Percentiles rank a stretch among this genome's conserved stretches.
Conservation (phyloP, 2,329 filamentous ascomycete species). For the Diplodia sapinea region DNA sequence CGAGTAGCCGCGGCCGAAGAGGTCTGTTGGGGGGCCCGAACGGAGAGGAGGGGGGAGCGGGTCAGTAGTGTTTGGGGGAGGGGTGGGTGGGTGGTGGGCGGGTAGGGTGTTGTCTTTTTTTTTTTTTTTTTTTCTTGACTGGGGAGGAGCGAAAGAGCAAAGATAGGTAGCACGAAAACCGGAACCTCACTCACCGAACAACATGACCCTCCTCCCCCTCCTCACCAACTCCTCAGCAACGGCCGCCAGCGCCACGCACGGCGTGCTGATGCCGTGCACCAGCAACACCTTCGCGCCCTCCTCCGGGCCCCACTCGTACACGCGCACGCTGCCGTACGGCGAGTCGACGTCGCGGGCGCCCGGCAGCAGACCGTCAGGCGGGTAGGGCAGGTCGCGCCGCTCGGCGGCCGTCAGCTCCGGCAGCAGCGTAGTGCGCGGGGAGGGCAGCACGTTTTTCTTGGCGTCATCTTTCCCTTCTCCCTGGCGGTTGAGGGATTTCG, state of each 20-base stretch:
- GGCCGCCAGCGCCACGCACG: slow-evolving; percentile 70
- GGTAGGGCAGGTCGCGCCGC: slow-evolving; percentile 59
- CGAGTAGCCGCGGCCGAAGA: slow-evolving; percentile 79
- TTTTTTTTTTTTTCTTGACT: no score
- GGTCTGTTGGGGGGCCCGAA: slow-evolving; percentile 54
- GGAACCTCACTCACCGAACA: slow-evolving; percentile 63
- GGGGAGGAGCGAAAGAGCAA: no score
- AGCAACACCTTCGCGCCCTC: slow-evolving; percentile 74
- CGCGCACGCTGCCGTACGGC: slow-evolving; percentile 72
- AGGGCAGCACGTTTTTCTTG: slow-evolving; percentile 32
- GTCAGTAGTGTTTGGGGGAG: not conserved
- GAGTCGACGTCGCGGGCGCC: slow-evolving; percentile 71
- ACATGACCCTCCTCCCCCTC: slow-evolving; percentile 75
- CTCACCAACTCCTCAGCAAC: slow-evolving; percentile 69
- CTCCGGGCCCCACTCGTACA: slow-evolving; percentile 82
- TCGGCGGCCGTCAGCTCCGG: slow-evolving; percentile 39
- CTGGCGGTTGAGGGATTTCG: slow-evolving; percentile 33
- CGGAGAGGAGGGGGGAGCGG: not conserved
- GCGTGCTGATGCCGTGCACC: slow-evolving; percentile 82
- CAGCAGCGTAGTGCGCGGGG: slow-evolving; percentile 41
- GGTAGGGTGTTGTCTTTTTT: no score
- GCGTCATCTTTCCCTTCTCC: not conserved
- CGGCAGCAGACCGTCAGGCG: slow-evolving; percentile 69
- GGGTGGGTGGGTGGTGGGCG: no score
- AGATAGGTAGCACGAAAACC: not conserved